Evolutionary conservation across 176 grass and related monocot species (phyloP).

Genomic region (Oryza glaberrima): DNA sequence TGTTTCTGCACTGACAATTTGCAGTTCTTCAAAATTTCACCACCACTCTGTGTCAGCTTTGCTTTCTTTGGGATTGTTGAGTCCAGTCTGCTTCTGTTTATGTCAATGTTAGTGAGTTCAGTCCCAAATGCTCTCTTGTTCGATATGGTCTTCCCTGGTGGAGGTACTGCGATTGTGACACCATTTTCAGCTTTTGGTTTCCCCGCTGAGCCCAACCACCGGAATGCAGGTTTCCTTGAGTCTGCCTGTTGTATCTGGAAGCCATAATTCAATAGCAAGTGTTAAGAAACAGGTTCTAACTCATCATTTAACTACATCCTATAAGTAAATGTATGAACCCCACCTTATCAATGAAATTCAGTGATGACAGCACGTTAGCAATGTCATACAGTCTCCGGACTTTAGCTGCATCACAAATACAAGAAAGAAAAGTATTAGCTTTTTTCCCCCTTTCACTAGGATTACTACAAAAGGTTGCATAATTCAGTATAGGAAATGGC

Average conservation of each 20-base stretch:
- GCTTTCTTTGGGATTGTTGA: conserved; percentile 54
- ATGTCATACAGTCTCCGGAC: conserved; percentile 92
- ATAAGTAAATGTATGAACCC: background rate
- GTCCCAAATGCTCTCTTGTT: conserved; percentile 87
- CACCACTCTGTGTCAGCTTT: conserved; percentile 27
- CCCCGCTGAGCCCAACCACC: conserved; percentile 61
- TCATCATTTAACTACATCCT: background rate
- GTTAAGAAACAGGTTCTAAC: background rate
- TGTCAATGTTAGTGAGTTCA: conserved; percentile 74
- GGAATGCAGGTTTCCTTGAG: conserved; percentile 77
- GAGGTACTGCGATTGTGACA: conserved; percentile 39
- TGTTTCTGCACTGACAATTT: conserved; percentile 51
- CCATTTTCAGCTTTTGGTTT: conserved; percentile 46
- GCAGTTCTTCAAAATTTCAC: conserved; percentile 57
- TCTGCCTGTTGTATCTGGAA: conserved; percentile 71
- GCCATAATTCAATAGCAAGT: conserved; percentile 29
- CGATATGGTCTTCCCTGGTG: conserved; percentile 28
- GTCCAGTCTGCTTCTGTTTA: conserved; percentile 49
- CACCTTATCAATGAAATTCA: conserved; percentile 92
- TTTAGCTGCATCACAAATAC: conserved; percentile 58
- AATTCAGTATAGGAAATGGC: background rate
- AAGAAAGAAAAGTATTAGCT: background rate
- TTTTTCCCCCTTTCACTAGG: background rate
- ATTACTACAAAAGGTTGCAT: background rate
- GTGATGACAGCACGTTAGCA: conserved; percentile 79